Evolutionary conservation across 2,329 filamentous ascomycete species (phyloP).

Genomic region (Fusarium humuli): DNA sequence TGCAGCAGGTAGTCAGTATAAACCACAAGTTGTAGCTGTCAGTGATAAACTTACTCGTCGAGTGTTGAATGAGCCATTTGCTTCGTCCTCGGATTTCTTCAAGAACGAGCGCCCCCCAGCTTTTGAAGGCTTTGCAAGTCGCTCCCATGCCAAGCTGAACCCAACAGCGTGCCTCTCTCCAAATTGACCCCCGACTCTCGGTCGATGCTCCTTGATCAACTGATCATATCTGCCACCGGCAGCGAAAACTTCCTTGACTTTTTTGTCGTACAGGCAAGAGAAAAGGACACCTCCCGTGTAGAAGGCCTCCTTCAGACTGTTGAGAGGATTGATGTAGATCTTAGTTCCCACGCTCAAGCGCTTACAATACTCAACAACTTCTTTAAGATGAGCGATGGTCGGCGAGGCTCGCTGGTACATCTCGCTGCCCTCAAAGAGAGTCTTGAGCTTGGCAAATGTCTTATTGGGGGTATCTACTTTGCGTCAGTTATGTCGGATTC

Average conservation of each 20-base stretch:
- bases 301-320: constrained; percentile 91
- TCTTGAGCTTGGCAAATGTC: constrained; percentile 69
- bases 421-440: constrained; percentile 70
- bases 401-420: constrained; percentile 79
- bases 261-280: constrained; percentile 88
- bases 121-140: constrained; percentile 75
- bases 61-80: constrained; percentile 66
- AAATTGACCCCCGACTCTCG: constrained; percentile 71
- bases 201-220: constrained; percentile 85
- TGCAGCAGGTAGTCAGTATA: constrained; percentile 49
- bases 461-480: constrained; percentile 64
- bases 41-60: constrained; percentile 66
- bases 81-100: constrained; percentile 77
- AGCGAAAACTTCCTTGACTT: constrained; percentile 86
- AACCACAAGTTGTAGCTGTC: background rate
- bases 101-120: constrained; percentile 67
- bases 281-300: constrained; percentile 89
- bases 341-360: constrained; percentile 80
- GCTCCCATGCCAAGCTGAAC: constrained; percentile 90
- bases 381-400: constrained; percentile 82
- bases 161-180: constrained; percentile 86
- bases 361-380: constrained; percentile 81
- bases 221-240: constrained; percentile 94
- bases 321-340: constrained; percentile 85
- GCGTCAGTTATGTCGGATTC: constrained; percentile 33